Conservation (phyloP, 306 rosid species). For the Boehmeria nivea region DNA sequence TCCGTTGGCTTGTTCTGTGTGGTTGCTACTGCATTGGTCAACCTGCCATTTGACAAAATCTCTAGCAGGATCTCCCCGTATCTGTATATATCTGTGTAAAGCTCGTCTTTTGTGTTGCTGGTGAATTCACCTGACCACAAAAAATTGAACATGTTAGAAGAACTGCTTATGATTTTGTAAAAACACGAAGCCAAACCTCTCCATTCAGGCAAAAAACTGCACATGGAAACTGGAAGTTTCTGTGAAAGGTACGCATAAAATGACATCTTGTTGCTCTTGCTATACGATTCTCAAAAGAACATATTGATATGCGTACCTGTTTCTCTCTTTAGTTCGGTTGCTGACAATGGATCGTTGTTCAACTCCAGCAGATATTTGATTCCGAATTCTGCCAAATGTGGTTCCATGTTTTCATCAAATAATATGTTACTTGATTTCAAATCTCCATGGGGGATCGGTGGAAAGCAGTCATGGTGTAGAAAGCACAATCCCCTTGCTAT, state of each 20-base stretch:
- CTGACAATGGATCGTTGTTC: conserved; percentile 38
- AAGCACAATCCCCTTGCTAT: conserved; percentile 75
- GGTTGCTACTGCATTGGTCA: conserved; percentile 48
- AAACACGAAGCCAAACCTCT: too few species aligned
- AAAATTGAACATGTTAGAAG: background rate
- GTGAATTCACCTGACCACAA: conserved; percentile 42
- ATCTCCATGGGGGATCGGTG: conserved; percentile 83
- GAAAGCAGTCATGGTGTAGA: conserved; percentile 85
- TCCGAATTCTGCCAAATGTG: conserved; percentile 79
- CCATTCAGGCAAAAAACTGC: too few species aligned
- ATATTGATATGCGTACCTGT: conserved; percentile 65
- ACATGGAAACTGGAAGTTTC: background rate
- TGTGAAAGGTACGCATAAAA: background rate
- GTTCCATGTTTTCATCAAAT: conserved; percentile 90
- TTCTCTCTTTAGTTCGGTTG: conserved; percentile 36
- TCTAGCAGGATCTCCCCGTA: conserved; percentile 71
- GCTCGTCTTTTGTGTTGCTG: conserved; percentile 53
- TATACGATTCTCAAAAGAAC: too few species aligned
- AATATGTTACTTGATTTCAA: conserved; percentile 67
- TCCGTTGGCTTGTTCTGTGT: conserved; percentile 52
- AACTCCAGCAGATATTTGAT: conserved; percentile 50
- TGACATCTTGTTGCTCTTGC: too few species aligned
- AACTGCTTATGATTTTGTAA: conserved; percentile 9
- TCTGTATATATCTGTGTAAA: conserved; percentile 57
- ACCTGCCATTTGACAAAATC: conserved; percentile 54